A percentile compares a stretch with the other conserved stretches of the same genome.
phyloP scores from a whole-genome alignment of 2,329 filamentous ascomycete species.

The Ophiostoma novo-ulmi region DNA sequence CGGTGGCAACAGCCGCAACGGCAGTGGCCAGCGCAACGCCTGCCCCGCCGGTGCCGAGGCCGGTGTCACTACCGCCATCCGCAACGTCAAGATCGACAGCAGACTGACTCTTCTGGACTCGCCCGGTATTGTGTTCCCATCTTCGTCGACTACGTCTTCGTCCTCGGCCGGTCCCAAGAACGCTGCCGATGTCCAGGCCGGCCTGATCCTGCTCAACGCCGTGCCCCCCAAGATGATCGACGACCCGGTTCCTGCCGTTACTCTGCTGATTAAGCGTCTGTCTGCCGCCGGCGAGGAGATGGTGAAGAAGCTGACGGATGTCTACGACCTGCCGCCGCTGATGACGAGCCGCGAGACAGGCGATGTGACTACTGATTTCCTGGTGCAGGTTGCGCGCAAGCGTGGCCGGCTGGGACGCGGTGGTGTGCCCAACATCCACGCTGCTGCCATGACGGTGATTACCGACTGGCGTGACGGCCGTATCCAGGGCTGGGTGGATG shows the following conservation, averaged over 20 bases:
- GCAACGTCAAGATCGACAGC: constrained; percentile 89
- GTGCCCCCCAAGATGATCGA: constrained; percentile 91
- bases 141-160: constrained; percentile 40
- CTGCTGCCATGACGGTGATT: constrained; percentile 86
- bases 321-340: constrained; percentile 80
- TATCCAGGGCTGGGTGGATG: constrained; percentile 85
- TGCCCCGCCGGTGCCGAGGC: constrained; percentile 89
- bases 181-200: constrained; percentile 68
- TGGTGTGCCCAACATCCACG: constrained; percentile 80
- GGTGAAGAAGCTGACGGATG: constrained; percentile 66
- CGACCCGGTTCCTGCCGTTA: constrained; percentile 83
- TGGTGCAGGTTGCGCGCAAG: constrained; percentile 92
- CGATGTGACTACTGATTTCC: constrained; percentile 81
- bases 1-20: constrained; percentile 55
- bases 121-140: constrained; percentile 90
- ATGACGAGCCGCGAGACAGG: constrained; percentile 57
- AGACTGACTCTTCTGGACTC: constrained; percentile 92
- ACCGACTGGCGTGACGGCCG: constrained; percentile 96
- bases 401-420: constrained; percentile 82
- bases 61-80: constrained; percentile 82
- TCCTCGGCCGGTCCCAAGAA: constrained; percentile 49
- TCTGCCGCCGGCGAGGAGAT: constrained; percentile 50
- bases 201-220: constrained; percentile 82
- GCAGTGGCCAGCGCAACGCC: constrained; percentile 54
- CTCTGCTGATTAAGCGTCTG: constrained; percentile 74